phyloP scores from a whole-genome alignment of 2,329 filamentous ascomycete genomes.

The Monilinia laxa region DNA sequence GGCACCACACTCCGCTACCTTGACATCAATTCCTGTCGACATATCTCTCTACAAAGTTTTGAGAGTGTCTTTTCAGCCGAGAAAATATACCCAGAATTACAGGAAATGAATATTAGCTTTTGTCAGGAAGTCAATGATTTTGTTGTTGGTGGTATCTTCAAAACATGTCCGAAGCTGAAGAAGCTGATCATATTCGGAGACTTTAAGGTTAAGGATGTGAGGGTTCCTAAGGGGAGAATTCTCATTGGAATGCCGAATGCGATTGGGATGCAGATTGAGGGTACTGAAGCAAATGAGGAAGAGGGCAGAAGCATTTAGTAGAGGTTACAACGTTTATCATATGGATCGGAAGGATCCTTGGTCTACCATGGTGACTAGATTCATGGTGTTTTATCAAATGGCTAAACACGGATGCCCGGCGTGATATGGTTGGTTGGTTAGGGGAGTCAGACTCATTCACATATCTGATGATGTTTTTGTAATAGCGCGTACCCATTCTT shows the following conservation, averaged over 20 bases:
- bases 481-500: too few relatives aligned
- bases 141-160: slow-evolving; percentile 63
- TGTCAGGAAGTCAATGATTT: slow-evolving; percentile 66
- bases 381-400: neutral
- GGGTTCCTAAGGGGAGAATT: slow-evolving; percentile 55
- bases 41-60: slow-evolving; percentile 72
- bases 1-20: slow-evolving; percentile 63
- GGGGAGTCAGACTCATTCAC: neutral
- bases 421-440: neutral
- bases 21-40: slow-evolving; percentile 80
- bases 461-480: too few relatives aligned
- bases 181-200: slow-evolving; percentile 64
- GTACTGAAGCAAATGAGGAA: slow-evolving; percentile 41
- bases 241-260: slow-evolving; percentile 60
- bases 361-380: neutral
- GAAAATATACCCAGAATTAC: slow-evolving; percentile 64
- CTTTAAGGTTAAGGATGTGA: slow-evolving; percentile 58
- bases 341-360: neutral
- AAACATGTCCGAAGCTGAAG: slow-evolving; percentile 59
- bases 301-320: slow-evolving; percentile 17
- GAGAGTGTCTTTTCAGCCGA: slow-evolving; percentile 67
- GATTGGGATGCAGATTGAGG: slow-evolving; percentile 59
- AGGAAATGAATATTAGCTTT: slow-evolving; percentile 75
- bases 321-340: neutral
- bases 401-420: neutral